These are phyloP conservation scores for Penicillium psychrosexuale DNA, from an alignment of 2,329 filamentous ascomycete genomes.

Conservation along the genomic window DNA sequence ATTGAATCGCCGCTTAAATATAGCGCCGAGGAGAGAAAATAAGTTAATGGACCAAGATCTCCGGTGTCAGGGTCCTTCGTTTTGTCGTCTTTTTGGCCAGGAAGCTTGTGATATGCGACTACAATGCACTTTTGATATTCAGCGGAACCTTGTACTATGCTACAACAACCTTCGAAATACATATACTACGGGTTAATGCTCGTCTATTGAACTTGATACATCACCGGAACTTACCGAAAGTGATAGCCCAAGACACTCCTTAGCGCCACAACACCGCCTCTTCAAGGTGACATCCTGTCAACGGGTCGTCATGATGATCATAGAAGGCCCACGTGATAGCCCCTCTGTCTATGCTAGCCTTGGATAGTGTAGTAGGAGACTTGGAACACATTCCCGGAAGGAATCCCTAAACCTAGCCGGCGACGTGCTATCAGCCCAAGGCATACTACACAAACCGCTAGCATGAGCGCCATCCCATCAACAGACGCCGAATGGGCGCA, in stretches of 20 bases:
- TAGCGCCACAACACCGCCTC: slow-evolving; percentile 7
- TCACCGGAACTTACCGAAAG: background rate
- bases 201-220: background rate
- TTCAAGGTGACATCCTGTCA: slow-evolving; percentile 8
- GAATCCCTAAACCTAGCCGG: background rate
- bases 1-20: background rate
- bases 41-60: background rate
- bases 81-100: background rate
- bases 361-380: background rate
- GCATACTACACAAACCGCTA: background rate
- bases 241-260: background rate
- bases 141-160: background rate
- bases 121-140: background rate
- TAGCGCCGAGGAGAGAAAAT: background rate
- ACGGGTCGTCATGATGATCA: slow-evolving; percentile 13
- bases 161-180: background rate
- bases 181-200: background rate
- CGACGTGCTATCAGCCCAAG: background rate
- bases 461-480: slow-evolving; percentile 27
- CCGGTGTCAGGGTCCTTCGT: background rate
- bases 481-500: slow-evolving; percentile 35
- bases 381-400: background rate
- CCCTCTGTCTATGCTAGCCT: slow-evolving; percentile 6
- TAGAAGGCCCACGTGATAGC: slow-evolving; percentile 19
- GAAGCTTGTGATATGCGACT: background rate